Percentiles rank a stretch among this genome's conserved stretches.
These are phyloP conservation scores for Solanum etuberosum DNA, from an alignment of 257 asterid genomes.

Conservation along the genomic window DNA sequence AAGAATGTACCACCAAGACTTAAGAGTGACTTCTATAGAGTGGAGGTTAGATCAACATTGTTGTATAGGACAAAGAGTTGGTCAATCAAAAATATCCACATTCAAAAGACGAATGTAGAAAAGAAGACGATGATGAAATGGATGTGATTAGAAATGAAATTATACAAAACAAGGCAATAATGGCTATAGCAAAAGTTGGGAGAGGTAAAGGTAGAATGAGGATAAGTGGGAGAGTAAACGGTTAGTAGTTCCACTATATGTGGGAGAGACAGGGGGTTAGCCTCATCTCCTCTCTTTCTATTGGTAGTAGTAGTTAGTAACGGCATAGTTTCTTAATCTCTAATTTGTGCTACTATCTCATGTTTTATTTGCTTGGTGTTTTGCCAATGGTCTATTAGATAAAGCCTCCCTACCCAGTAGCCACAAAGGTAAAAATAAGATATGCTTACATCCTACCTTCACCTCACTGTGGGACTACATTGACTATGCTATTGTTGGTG, in stretches of 20 bases:
- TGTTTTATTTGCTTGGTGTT: not conserved
- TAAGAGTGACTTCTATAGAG: too few species aligned
- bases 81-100: too few species aligned
- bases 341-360: not conserved
- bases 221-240: not conserved
- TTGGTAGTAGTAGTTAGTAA: not conserved
- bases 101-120: not conserved
- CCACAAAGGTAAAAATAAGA: too few species aligned
- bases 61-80: too few species aligned
- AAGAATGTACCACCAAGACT: too few species aligned
- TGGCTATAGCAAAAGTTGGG: not conserved
- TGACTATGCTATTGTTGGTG: not conserved
- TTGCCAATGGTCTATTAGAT: not conserved
- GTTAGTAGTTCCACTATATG: not conserved
- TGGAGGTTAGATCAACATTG: too few species aligned
- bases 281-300: not conserved
- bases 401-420: too few species aligned
- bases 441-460: not conserved
- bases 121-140: not conserved
- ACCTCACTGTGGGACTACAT: not conserved
- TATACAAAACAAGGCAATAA: not conserved
- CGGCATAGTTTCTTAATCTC: not conserved
- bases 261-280: not conserved
- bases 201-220: not conserved
- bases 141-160: too few species aligned